These are phyloP conservation scores for Cyathus striatus DNA, from an alignment of 768 basidiomycete genomes.

Conservation along the genomic window DNA sequence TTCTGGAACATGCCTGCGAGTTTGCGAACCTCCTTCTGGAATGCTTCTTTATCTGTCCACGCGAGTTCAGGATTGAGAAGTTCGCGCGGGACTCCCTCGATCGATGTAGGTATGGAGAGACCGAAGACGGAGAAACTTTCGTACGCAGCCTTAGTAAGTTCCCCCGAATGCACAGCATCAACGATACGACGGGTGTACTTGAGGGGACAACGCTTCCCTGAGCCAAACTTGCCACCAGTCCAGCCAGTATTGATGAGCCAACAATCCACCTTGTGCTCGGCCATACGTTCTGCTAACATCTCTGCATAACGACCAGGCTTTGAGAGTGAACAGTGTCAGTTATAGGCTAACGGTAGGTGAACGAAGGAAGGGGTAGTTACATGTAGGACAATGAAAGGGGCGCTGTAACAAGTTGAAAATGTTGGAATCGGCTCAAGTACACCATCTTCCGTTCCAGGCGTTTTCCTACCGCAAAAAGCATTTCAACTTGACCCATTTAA, in stretches of 20 bases:
- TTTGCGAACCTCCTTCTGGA: conserved; percentile 83
- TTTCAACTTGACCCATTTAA: too few relatives aligned
- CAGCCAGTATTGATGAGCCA: conserved; percentile 99
- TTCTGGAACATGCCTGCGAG: conserved; percentile 91
- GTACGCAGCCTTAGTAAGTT: conserved; percentile 81
- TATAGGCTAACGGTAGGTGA: not conserved
- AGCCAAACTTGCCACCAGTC: conserved; percentile 91
- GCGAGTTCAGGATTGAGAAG: conserved; percentile 85
- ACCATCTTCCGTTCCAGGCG: conserved; percentile 98
- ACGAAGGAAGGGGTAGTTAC: conserved; percentile 33
- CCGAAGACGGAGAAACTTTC: conserved; percentile 82
- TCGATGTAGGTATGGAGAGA: conserved; percentile 74
- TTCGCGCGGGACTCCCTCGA: conserved; percentile 88
- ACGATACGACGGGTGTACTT: conserved; percentile 94
- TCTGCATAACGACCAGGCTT: conserved; percentile 90
- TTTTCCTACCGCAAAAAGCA: too few relatives aligned
- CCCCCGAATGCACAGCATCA: conserved; percentile 93
- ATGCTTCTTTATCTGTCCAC: conserved; percentile 87
- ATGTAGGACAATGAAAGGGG: conserved; percentile 99
- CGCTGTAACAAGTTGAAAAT: conserved; percentile 98
- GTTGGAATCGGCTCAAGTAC: conserved; percentile 98
- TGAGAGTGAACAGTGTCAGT: conserved; percentile 3
- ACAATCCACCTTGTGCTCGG: conserved; percentile 83
- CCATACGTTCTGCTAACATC: conserved; percentile 96
- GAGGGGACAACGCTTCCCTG: conserved; percentile 92